Conservation (phyloP, 768 basidiomycete species). For the Xanthoconium stramineum region DNA sequence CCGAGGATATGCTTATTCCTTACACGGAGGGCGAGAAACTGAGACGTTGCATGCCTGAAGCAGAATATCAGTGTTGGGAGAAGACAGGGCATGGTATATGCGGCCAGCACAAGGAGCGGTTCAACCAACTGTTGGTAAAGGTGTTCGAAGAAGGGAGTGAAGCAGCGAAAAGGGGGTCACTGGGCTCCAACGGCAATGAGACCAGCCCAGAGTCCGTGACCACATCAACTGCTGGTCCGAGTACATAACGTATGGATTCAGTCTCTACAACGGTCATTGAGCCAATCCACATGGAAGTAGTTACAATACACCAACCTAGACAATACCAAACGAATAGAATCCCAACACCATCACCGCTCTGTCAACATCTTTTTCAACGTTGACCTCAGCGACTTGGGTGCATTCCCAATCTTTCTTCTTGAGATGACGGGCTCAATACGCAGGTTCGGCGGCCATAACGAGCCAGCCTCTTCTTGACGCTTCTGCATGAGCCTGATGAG, state of each 20-base stretch:
- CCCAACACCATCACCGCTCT: slow-evolving; percentile 24
- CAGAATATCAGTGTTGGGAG: slow-evolving; percentile 56
- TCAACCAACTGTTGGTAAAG: slow-evolving; percentile 56
- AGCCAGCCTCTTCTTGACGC: slow-evolving; percentile 37
- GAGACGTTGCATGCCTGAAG: slow-evolving; percentile 54
- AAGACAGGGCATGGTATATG: slow-evolving; percentile 63
- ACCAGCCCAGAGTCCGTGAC: not conserved
- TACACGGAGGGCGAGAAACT: slow-evolving; percentile 50
- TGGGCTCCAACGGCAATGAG: not conserved
- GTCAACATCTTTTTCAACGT: slow-evolving; percentile 41
- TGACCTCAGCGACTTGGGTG: slow-evolving; percentile 35
- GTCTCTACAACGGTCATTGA: not conserved
- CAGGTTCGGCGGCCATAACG: slow-evolving; percentile 46
- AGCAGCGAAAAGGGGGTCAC: not conserved
- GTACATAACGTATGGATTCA: too few relatives aligned
- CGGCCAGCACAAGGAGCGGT: slow-evolving; percentile 44
- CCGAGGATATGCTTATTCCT: slow-evolving; percentile 57
- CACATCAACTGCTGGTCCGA: not conserved
- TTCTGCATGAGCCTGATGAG: slow-evolving; percentile 43
- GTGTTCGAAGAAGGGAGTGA: slow-evolving; percentile 49
- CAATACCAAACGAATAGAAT: not conserved
- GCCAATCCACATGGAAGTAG: not conserved
- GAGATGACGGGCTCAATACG: slow-evolving; percentile 47
- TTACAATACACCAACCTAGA: not conserved
- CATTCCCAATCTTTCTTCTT: slow-evolving; percentile 37